Evolutionary conservation across 2,329 filamentous ascomycete species (phyloP).

Genomic region (Moelleriella libera): DNA sequence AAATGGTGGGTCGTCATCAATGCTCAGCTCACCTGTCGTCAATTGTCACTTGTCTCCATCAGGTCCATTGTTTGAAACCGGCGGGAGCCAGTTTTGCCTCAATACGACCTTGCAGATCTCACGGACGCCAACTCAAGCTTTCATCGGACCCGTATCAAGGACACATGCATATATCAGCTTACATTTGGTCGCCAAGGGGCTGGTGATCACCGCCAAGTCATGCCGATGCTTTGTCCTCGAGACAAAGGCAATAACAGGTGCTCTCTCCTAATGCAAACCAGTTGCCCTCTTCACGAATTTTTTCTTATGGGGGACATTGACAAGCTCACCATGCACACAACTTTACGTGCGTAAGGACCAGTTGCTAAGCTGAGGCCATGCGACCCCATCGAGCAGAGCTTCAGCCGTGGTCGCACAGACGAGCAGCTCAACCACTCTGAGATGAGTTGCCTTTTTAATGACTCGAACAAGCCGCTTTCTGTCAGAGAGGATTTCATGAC

Average conservation of each 20-base stretch:
- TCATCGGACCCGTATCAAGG: not conserved
- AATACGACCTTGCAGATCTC: not conserved
- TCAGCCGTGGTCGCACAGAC: too few relatives aligned
- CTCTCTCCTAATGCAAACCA: not conserved
- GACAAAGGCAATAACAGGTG: not conserved
- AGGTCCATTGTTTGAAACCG: not conserved
- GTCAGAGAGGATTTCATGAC: too few relatives aligned
- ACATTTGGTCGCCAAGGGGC: not conserved
- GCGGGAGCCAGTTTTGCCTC: not conserved
- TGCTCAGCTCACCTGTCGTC: not conserved
- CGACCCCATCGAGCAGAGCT: too few relatives aligned
- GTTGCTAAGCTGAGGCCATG: too few relatives aligned
- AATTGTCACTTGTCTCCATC: not conserved
- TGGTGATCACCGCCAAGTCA: not conserved
- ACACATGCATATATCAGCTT: too few relatives aligned
- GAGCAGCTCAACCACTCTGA: too few relatives aligned
- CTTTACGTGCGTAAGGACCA: too few relatives aligned
- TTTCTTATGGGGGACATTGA: too few relatives aligned
- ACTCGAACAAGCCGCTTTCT: too few relatives aligned
- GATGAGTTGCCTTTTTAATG: too few relatives aligned
- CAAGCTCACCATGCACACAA: too few relatives aligned
- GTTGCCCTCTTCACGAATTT: too few relatives aligned
- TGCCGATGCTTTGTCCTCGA: not conserved
- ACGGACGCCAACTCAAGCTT: not conserved
- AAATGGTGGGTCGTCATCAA: not conserved